Conservation (phyloP, 1,284 basidiomycete species). For the Leccinum subatratum region DNA sequence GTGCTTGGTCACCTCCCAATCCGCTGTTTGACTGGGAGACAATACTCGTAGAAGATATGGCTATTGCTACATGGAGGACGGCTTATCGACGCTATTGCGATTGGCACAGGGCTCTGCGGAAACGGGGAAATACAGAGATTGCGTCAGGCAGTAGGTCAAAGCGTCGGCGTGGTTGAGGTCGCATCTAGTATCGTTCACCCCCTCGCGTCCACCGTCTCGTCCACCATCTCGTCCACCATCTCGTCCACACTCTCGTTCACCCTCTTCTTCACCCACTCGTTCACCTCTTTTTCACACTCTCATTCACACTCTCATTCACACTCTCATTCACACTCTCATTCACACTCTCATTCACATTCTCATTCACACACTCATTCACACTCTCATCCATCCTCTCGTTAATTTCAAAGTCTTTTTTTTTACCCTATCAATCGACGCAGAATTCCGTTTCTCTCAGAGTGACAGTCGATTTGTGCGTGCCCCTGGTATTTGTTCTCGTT, state of each 20-base stretch:
- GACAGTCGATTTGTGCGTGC: neutral
- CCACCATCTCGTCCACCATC: neutral
- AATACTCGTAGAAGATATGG: neutral
- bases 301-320: too few relatives aligned
- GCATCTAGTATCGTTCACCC: neutral
- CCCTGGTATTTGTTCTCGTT: neutral
- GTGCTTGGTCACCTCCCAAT: neutral
- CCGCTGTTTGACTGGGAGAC: neutral
- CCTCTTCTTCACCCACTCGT: neutral
- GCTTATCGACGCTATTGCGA: neutral
- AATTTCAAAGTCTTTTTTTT: neutral
- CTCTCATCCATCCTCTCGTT: neutral
- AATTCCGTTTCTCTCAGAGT: neutral
- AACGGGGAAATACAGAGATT: neutral
- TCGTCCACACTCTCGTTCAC: neutral
- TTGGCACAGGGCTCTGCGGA: neutral
- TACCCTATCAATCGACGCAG: neutral
- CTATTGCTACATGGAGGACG: neutral
- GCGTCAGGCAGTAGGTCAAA: neutral
- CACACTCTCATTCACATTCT: too few relatives aligned
- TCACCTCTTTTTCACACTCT: too few relatives aligned
- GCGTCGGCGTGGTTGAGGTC: neutral
- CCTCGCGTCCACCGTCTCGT: neutral
- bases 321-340: too few relatives aligned
- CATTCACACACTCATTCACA: too few relatives aligned